These are phyloP conservation scores for Byssoonygena ceratinophila DNA, from an alignment of 2,329 filamentous ascomycete genomes.

Conservation along the genomic window DNA sequence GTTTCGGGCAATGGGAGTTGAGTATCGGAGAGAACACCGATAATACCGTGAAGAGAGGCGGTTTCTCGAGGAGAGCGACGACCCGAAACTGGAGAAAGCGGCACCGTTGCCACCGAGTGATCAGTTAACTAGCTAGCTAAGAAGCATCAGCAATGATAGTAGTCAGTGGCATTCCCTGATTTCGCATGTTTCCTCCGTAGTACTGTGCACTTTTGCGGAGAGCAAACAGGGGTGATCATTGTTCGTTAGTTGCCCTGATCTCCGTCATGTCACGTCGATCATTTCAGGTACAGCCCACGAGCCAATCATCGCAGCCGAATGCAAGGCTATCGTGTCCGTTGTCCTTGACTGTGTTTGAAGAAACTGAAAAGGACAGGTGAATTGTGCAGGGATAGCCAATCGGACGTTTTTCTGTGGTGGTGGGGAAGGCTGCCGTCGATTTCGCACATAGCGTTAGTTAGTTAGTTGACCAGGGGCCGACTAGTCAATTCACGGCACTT, in stretches of 20 bases:
- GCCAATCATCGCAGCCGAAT: slow-evolving; percentile 1
- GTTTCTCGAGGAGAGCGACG: not conserved
- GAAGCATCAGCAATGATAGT: not conserved
- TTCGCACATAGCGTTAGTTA: not conserved
- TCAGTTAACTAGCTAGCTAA: too few species aligned
- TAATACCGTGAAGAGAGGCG: not conserved
- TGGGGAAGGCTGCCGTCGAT: not conserved
- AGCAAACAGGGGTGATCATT: slow-evolving; percentile 1
- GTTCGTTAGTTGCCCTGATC: slow-evolving; percentile 10
- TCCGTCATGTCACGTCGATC: slow-evolving; percentile 12
- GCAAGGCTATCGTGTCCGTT: slow-evolving; percentile 4
- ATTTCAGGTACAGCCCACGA: slow-evolving; percentile 8
- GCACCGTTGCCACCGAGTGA: not conserved
- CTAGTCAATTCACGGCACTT: not conserved
- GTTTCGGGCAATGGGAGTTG: not conserved
- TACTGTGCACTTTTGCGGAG: slow-evolving; percentile 11
- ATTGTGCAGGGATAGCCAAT: slow-evolving; percentile 10
- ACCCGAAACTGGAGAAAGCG: not conserved
- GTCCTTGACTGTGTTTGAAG: not conserved
- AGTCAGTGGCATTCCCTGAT: not conserved
- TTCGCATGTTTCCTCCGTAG: slow-evolving; percentile 5
- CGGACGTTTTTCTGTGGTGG: slow-evolving; percentile 6
- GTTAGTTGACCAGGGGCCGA: not conserved
- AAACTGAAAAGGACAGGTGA: not conserved
- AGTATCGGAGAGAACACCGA: not conserved